Evolutionary conservation across 164 flowering plant genomes (phyloP).

Genomic region (Aristolochia contorta): DNA sequence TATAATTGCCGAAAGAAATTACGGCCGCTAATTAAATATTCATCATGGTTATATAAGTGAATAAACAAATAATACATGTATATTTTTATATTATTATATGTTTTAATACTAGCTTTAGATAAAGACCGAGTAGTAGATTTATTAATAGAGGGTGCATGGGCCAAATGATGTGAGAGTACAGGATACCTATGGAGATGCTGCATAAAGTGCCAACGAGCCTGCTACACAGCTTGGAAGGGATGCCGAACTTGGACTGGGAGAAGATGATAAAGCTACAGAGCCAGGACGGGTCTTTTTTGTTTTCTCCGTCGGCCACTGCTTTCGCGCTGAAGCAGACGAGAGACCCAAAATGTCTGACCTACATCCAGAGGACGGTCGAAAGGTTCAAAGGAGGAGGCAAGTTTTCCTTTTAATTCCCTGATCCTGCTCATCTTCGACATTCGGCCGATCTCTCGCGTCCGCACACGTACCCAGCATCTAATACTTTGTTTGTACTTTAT

Average conservation of each 20-base stretch:
- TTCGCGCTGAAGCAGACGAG: constrained; percentile 77
- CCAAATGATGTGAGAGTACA: constrained; percentile 9
- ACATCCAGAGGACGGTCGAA: constrained; percentile 41
- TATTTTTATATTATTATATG: no score
- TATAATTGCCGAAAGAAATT: no score
- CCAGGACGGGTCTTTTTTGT: constrained; percentile 80
- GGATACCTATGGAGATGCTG: constrained; percentile 84
- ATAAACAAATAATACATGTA: no score
- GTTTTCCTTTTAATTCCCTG: neutral
- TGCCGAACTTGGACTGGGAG: constrained; percentile 75
- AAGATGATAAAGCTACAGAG: constrained; percentile 63
- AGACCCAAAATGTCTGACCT: constrained; percentile 52
- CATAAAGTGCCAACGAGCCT: constrained; percentile 75
- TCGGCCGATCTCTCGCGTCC: no score
- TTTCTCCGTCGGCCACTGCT: constrained; percentile 93
- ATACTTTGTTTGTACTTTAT: no score
- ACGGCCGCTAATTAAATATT: no score
- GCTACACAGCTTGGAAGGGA: constrained; percentile 91
- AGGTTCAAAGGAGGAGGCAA: constrained; percentile 93
- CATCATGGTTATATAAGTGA: no score
- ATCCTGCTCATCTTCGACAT: no score
- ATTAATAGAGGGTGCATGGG: no score
- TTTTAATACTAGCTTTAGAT: no score
- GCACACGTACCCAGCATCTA: no score
- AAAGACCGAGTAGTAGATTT: no score